These are phyloP conservation scores for Claviceps sp. DNA, from an alignment of 2,329 filamentous ascomycete genomes.

Conservation along the genomic window DNA sequence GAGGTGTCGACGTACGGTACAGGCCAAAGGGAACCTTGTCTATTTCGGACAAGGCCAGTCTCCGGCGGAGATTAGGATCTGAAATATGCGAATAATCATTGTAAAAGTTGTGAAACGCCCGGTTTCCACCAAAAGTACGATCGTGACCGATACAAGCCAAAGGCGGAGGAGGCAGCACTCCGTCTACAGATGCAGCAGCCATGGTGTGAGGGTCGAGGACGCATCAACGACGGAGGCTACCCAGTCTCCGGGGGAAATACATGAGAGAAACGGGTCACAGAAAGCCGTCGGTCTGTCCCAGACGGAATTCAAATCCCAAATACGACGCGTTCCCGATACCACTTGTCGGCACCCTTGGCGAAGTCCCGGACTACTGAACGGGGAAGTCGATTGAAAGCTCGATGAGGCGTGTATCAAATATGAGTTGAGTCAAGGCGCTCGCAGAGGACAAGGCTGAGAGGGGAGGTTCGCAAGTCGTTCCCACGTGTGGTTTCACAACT, in stretches of 20 bases:
- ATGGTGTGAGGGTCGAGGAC: conserved; percentile 11
- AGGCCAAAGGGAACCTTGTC: conserved; percentile 66
- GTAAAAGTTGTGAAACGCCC: conserved; percentile 62
- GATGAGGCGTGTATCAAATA: no score
- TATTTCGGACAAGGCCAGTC: conserved; percentile 64
- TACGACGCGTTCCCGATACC: no score
- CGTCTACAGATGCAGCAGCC: conserved; percentile 18
- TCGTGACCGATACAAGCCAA: conserved; percentile 20
- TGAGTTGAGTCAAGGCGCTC: not conserved
- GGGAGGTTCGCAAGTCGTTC: not conserved
- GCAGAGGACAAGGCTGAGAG: not conserved
- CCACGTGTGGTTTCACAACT: not conserved
- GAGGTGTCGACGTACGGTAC: conserved; percentile 36
- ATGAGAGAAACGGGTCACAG: conserved; percentile 8
- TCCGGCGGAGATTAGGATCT: conserved; percentile 64
- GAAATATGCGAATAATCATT: conserved; percentile 52
- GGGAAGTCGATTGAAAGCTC: not conserved
- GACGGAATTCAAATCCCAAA: not conserved
- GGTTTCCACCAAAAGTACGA: conserved; percentile 47
- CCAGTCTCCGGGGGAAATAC: conserved; percentile 12
- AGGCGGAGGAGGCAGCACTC: conserved; percentile 30
- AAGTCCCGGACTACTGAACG: not conserved
- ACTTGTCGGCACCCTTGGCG: not conserved
- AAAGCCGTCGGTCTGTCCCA: not conserved
- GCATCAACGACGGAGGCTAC: conserved; percentile 6